Conservation (phyloP, 75 land plant species). For the Larix kaempferi region DNA sequence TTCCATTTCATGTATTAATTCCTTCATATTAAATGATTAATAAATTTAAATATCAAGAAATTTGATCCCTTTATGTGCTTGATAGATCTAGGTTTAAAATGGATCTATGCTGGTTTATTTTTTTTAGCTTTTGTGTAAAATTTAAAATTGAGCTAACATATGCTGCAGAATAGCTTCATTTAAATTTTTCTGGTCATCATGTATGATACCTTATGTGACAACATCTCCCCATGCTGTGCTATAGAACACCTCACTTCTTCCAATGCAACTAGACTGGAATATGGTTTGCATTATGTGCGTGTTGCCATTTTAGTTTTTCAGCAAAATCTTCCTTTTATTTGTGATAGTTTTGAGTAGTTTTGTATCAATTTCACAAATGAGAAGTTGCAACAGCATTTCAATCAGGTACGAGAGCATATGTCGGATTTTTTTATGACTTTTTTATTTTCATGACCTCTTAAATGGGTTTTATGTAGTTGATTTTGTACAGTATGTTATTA, state of each 20-base stretch:
- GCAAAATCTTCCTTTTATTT: background rate
- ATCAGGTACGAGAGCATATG: constrained; percentile 31
- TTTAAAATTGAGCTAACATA: no score
- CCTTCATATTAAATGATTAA: no score
- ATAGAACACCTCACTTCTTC: no score
- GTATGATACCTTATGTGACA: no score
- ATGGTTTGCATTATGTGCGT: background rate
- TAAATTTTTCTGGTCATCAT: no score
- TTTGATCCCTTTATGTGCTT: no score
- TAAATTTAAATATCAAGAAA: no score
- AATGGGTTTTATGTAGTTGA: background rate
- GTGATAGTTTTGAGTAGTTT: constrained; percentile 42
- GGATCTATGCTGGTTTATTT: no score
- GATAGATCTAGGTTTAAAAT: no score
- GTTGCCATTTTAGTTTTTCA: background rate
- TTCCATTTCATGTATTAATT: no score
- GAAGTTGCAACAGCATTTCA: constrained; percentile 56
- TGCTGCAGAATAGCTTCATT: background rate
- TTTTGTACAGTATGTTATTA: background rate
- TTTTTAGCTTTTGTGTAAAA: no score
- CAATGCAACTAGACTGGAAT: background rate
- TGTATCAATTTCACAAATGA: constrained; percentile 55
- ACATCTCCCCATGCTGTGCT: no score
- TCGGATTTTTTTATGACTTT: background rate
- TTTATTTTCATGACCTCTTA: background rate